Percentiles rank a stretch among this genome's conserved stretches.
Conservation (phyloP, 2,329 filamentous ascomycete genomes). For the Fusarium guadeloupense region DNA sequence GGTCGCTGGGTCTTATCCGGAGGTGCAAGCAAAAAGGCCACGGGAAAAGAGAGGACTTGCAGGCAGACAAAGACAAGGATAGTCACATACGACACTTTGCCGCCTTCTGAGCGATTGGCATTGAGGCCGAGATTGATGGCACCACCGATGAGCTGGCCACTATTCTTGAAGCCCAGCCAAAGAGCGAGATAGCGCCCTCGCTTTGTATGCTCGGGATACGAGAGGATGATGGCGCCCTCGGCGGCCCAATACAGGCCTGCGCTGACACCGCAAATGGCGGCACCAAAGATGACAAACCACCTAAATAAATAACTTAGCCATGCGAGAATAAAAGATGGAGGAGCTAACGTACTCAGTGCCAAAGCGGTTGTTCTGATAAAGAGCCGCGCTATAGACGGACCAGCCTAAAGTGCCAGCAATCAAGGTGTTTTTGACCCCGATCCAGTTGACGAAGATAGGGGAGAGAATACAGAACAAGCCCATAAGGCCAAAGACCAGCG, state of each 20-base stretch:
- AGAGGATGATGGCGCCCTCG: conserved; percentile 55
- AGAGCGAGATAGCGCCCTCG: conserved; percentile 68
- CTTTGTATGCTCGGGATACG: conserved; percentile 73
- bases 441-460: conserved; percentile 36
- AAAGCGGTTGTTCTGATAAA: conserved; percentile 57
- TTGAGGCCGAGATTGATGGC: conserved; percentile 74
- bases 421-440: conserved; percentile 49
- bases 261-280: conserved; percentile 52
- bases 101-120: conserved; percentile 60
- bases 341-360: no score
- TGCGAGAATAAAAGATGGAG: no score
- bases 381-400: conserved; percentile 53
- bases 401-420: conserved; percentile 56
- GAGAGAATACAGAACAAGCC: conserved; percentile 62
- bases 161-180: conserved; percentile 68
- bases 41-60: conserved; percentile 68
- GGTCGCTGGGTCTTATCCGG: conserved; percentile 68
- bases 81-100: conserved; percentile 71
- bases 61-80: conserved; percentile 74
- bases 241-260: conserved; percentile 51
- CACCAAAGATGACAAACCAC: conserved; percentile 56
- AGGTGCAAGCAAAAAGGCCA: conserved; percentile 65
- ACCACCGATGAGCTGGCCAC: conserved; percentile 65
- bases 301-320: no score
- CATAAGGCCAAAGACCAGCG: conserved; percentile 59